phyloP scores from a whole-genome alignment of 768 basidiomycete genomes.

The Auricularia sp. region DNA sequence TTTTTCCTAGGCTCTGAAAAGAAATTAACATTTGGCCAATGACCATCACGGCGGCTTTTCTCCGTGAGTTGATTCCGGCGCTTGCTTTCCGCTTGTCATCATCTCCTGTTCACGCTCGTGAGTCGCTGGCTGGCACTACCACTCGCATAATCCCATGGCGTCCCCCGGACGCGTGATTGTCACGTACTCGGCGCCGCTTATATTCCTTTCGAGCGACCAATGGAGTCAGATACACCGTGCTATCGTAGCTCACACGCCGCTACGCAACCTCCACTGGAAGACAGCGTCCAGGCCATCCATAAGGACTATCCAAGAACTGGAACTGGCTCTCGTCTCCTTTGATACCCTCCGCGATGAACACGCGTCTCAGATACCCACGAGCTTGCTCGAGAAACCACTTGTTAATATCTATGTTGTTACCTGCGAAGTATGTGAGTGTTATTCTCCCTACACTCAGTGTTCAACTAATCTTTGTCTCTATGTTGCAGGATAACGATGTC shows the following conservation, averaged over 20 bases:
- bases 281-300: slow-evolving; percentile 56
- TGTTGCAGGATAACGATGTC: slow-evolving; percentile 41
- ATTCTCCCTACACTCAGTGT: no score
- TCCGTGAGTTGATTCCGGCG: no score
- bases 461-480: no score
- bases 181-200: not conserved
- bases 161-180: not conserved
- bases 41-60: no score
- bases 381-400: slow-evolving; percentile 76
- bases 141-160: not conserved
- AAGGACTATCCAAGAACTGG: slow-evolving; percentile 83
- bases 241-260: slow-evolving; percentile 62
- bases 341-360: slow-evolving; percentile 63
- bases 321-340: slow-evolving; percentile 59
- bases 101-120: no score
- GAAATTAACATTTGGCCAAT: no score
- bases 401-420: slow-evolving; percentile 77
- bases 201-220: slow-evolving; percentile 26
- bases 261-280: slow-evolving; percentile 92
- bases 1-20: no score
- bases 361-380: slow-evolving; percentile 63
- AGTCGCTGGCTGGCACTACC: no score
- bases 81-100: no score
- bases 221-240: slow-evolving; percentile 63
- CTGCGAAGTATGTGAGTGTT: slow-evolving; percentile 41